Conservation (phyloP, 1,139 yeast species). For the Saccharomyces hybrid region DNA sequence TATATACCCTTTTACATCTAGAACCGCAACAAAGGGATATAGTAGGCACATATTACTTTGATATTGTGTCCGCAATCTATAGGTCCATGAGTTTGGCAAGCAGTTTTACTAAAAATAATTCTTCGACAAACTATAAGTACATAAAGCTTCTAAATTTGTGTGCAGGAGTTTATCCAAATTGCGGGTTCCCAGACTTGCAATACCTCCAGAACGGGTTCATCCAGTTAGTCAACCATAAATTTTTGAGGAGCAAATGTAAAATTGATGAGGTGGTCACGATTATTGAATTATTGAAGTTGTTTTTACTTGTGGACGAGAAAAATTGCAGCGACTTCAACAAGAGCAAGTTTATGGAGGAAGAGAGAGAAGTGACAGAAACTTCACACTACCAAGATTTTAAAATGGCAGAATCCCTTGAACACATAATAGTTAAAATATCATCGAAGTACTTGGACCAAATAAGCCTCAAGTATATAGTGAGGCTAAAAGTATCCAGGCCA, state of each 20-base stretch:
- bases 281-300: constrained; percentile 12
- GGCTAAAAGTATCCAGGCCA: constrained; percentile 6
- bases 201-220: constrained; percentile 8
- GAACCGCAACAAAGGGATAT: constrained; percentile 17
- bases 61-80: constrained; percentile 12
- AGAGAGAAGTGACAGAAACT: constrained; percentile 2
- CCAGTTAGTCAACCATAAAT: constrained; percentile 2
- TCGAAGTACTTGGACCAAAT: constrained; percentile 16
- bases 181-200: constrained; percentile 9
- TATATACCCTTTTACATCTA: constrained; percentile 19
- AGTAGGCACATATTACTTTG: constrained; percentile 13
- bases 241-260: not conserved
- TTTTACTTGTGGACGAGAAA: constrained; percentile 4
- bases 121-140: constrained; percentile 14
- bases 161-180: constrained; percentile 10
- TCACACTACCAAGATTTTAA: not conserved
- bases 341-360: constrained; percentile 1
- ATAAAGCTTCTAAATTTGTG: constrained; percentile 18
- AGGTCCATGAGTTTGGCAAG: constrained; percentile 8
- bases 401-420: constrained; percentile 7
- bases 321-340: not conserved
- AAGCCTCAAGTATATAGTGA: constrained; percentile 19
- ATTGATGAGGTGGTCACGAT: constrained; percentile 4
- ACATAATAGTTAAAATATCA: constrained; percentile 11
- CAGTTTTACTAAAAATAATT: constrained; percentile 12